Evolutionary conservation across 352 stramenopile genomes (phyloP).

Genomic region (Phytophthora sp.): DNA sequence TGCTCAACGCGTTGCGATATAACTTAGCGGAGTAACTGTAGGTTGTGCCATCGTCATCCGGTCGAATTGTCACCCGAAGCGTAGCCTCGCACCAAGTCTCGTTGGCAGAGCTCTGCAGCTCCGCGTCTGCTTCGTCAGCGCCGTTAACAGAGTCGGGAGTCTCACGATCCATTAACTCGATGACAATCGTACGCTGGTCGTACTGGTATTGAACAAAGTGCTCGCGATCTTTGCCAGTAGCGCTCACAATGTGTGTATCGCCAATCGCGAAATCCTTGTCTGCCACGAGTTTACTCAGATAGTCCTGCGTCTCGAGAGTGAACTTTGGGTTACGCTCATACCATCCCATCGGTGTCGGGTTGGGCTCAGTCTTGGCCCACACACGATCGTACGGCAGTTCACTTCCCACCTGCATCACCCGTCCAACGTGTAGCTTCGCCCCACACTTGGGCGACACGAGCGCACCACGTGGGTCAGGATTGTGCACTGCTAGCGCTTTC

Average conservation of each 20-base stretch:
- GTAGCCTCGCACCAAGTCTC: constrained; percentile 37
- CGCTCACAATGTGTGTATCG: constrained; percentile 41
- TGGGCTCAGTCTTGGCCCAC: constrained; percentile 62
- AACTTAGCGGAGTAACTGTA: constrained; percentile 57
- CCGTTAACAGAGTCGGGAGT: constrained; percentile 2
- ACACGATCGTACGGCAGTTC: constrained; percentile 46
- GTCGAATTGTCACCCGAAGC: constrained; percentile 33
- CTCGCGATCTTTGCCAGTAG: constrained; percentile 37
- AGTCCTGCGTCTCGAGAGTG: constrained; percentile 40
- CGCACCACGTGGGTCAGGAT: constrained; percentile 50
- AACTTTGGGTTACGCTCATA: constrained; percentile 48
- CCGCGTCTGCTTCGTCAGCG: constrained; percentile 2
- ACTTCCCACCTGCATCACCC: constrained; percentile 50
- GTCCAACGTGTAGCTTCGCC: constrained; percentile 56
- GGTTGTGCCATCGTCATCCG: constrained; percentile 11
- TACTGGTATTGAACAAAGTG: constrained; percentile 44
- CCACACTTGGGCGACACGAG: constrained; percentile 66
- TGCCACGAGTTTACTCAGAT: constrained; percentile 45
- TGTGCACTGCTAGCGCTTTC: constrained; percentile 52
- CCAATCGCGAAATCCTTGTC: constrained; percentile 50
- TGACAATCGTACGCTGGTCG: constrained; percentile 38
- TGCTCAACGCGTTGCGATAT: constrained; percentile 52
- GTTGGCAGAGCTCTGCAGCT: constrained; percentile 1
- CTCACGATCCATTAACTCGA: constrained; percentile 51
- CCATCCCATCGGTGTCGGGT: constrained; percentile 35